Evolutionary conservation across 371 early-diverging fungal species (phyloP).

Genomic region (Rhizopus stolonifer): DNA sequence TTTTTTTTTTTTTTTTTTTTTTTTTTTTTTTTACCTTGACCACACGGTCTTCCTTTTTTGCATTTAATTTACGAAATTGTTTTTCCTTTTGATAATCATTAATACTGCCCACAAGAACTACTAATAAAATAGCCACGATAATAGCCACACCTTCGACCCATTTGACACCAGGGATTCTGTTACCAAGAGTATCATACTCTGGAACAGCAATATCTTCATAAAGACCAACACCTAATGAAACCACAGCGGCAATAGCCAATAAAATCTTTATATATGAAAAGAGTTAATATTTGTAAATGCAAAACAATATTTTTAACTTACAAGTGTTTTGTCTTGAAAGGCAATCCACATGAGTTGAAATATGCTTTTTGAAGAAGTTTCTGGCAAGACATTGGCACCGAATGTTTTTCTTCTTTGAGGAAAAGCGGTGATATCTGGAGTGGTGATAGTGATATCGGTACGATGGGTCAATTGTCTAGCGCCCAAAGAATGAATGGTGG

Average conservation of each 20-base stretch:
- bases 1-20: no score
- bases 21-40: slow-evolving; percentile 71
- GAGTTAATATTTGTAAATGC: not conserved
- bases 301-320: slow-evolving; percentile 32
- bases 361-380: slow-evolving; percentile 57
- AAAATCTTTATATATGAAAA: slow-evolving; percentile 46
- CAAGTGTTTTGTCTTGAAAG: slow-evolving; percentile 77
- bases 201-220: slow-evolving; percentile 70
- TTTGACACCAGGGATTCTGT: slow-evolving; percentile 50
- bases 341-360: slow-evolving; percentile 73
- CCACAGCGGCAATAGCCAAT: slow-evolving; percentile 76
- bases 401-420: slow-evolving; percentile 42
- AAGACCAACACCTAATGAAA: slow-evolving; percentile 83
- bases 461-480: slow-evolving; percentile 24
- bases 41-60: slow-evolving; percentile 78
- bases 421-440: slow-evolving; percentile 24
- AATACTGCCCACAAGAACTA: slow-evolving; percentile 75
- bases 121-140: slow-evolving; percentile 76
- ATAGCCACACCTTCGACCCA: slow-evolving; percentile 84
- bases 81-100: slow-evolving; percentile 88
- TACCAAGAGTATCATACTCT: slow-evolving; percentile 35
- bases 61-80: slow-evolving; percentile 83
- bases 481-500: slow-evolving; percentile 24
- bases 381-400: slow-evolving; percentile 67
- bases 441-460: slow-evolving; percentile 15